Evolutionary conservation across 1,139 yeast genomes (phyloP).

Genomic region (Geotrichum macrosporum): DNA sequence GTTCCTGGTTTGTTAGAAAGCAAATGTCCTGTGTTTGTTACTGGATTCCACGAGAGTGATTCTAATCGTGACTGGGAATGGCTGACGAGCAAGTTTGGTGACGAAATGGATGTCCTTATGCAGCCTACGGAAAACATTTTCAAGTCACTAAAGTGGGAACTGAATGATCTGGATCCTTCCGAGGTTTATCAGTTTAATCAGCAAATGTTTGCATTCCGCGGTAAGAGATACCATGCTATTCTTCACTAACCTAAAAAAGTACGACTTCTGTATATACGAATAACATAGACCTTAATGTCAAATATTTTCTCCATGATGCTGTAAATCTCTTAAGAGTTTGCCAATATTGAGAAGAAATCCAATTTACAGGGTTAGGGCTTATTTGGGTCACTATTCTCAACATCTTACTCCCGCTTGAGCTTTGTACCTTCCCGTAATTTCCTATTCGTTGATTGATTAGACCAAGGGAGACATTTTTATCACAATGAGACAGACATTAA

Average conservation of each 20-base stretch:
- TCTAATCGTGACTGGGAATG: constrained; percentile 65
- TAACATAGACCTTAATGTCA: not conserved
- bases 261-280: constrained; percentile 24
- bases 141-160: constrained; percentile 88
- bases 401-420: not conserved
- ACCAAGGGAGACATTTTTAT: not conserved
- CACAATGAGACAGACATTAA: constrained; percentile 35
- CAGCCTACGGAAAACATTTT: constrained; percentile 68
- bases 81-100: constrained; percentile 59
- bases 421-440: not conserved
- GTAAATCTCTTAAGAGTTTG: too few relatives aligned
- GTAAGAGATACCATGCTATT: constrained; percentile 91
- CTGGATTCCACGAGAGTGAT: constrained; percentile 83
- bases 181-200: constrained; percentile 91
- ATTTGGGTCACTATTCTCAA: too few relatives aligned
- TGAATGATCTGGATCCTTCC: constrained; percentile 85
- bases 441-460: too few relatives aligned
- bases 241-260: constrained; percentile 24
- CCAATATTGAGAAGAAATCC: too few relatives aligned
- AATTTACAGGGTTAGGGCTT: too few relatives aligned
- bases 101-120: constrained; percentile 78
- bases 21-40: constrained; percentile 85
- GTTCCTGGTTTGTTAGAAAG: constrained; percentile 84
- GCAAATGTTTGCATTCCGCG: constrained; percentile 85
- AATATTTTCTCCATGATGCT: not conserved